Evolutionary conservation across 1,284 basidiomycete genomes (phyloP).

Genomic region (Grifola frondosa): DNA sequence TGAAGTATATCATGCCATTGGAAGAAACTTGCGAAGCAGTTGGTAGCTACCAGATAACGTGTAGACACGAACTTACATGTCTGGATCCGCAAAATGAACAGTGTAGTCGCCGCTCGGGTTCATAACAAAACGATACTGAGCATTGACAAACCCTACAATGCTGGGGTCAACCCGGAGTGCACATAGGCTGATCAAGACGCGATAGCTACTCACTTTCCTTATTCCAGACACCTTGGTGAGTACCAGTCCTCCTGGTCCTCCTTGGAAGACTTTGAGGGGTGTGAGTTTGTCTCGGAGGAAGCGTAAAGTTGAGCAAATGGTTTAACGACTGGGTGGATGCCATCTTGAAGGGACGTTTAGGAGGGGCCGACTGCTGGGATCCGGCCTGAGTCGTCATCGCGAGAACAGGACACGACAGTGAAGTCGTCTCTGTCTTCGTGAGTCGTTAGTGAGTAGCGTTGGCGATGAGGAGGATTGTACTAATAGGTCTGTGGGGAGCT

Average conservation of each 20-base stretch:
- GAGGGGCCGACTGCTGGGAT: slow-evolving; percentile 29
- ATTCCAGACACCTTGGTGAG: slow-evolving; percentile 71
- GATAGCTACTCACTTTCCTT: slow-evolving; percentile 73
- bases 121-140: slow-evolving; percentile 92
- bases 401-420: slow-evolving; percentile 25
- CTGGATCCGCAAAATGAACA: slow-evolving; percentile 92
- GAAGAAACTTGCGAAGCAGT: slow-evolving; percentile 63
- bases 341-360: slow-evolving; percentile 67
- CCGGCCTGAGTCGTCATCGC: slow-evolving; percentile 32
- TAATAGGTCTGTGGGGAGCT: too few relatives aligned
- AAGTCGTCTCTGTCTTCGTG: slow-evolving; percentile 27
- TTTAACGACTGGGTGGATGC: slow-evolving; percentile 63
- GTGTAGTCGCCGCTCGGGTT: slow-evolving; percentile 91
- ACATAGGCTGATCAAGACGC: slow-evolving; percentile 11
- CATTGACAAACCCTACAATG: slow-evolving; percentile 81
- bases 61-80: slow-evolving; percentile 64
- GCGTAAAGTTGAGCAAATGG: slow-evolving; percentile 81
- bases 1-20: slow-evolving; percentile 97
- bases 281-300: slow-evolving; percentile 74
- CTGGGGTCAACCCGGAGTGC: slow-evolving; percentile 6
- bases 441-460: neutral
- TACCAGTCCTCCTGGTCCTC: slow-evolving; percentile 67
- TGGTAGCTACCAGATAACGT: slow-evolving; percentile 11
- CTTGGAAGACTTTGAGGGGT: slow-evolving; percentile 60
- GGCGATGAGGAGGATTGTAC: slow-evolving; percentile 6